Evolutionary conservation across 2,329 filamentous ascomycete species (phyloP), one percentile per base, ranked within the genome.

Genomic region (Botryotinia globosa): DNA sequence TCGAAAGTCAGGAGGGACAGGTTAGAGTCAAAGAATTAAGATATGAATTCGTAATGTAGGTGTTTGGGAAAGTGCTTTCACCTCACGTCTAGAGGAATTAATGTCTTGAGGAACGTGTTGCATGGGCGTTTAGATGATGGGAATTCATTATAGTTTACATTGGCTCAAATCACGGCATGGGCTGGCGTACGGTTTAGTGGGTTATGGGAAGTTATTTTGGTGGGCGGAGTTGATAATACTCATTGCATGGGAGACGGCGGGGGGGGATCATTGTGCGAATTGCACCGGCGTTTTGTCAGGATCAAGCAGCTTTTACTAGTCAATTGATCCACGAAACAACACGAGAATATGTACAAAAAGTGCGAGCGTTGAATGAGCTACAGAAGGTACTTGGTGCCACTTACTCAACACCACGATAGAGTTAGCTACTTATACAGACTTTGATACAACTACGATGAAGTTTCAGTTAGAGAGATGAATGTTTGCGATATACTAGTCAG

Each of bases 1-100:
- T 73, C 72, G 16, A 80, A 79, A 48, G 78, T 81, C 73, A 67
- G 74, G 18, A 66, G 70, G 22, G 70, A 71, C 67, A 72, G 73
- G 54, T 45, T 72, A 54, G 71, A 62, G 20, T 54, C 64, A 25
- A 63, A 65, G 14, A 48, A 54, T 56, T 56, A 39, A 72, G 44
- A 58, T 56, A 42, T 48, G 32, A 72, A 39, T 42, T 32, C 58
- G 62, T 67, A 32, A 42, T 54, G 65, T 42, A 39, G 48, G 20
- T 42, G 51, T 48, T 48, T 8, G 48, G 18, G 45, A 34, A 39
- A 69, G 32, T 45, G 39, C 29, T 62, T 63, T 63, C 32, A 48
- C 22, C 56, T 58, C 68, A 42, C 42, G 29, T 42, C 22, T 20
- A 44, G 59, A 70, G 56, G 56, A 16, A 63, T 29, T 62, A 61